A percentile compares a stretch with the other conserved stretches of the same genome.
These are phyloP conservation scores for Hyparrhenia diplandra DNA, from an alignment of 176 grass and related monocot genomes.

Conservation along the genomic window DNA sequence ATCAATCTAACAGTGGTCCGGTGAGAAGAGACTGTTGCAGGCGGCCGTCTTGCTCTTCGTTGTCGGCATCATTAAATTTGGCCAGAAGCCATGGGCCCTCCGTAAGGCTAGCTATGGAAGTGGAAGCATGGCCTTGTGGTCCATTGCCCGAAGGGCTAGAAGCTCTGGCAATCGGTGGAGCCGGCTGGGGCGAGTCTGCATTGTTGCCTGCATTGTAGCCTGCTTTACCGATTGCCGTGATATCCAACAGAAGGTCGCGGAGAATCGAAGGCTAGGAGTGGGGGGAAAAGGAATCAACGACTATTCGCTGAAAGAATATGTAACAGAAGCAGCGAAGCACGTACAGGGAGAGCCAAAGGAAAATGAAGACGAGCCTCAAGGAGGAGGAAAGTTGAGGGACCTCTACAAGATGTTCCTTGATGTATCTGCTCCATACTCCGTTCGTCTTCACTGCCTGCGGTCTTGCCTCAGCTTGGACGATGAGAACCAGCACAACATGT, in stretches of 20 bases:
- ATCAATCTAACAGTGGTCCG: no score
- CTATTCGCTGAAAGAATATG: background rate
- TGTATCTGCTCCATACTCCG: background rate
- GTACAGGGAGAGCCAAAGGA: rapidly evolving
- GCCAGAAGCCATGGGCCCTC: no score
- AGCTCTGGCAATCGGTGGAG: background rate
- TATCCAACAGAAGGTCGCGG: rapidly evolving
- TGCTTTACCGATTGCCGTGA: no score
- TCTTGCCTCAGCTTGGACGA: background rate
- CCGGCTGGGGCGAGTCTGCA: background rate
- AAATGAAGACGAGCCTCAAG: background rate
- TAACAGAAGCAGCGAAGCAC: background rate
- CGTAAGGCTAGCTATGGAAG: no score
- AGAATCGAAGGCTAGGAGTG: background rate
- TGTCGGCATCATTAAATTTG: no score
- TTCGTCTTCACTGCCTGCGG: background rate
- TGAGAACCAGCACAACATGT: background rate
- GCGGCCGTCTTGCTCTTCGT: no score
- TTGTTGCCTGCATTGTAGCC: no score
- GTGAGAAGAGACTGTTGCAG: no score
- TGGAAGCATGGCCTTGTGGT: background rate
- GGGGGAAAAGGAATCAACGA: background rate
- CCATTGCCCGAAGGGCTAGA: rapidly evolving
- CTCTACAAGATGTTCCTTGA: background rate
- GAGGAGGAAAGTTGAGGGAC: background rate